phyloP scores from a whole-genome alignment of 2,329 filamentous ascomycete genomes.

The Trichoderma brevicompactum region DNA sequence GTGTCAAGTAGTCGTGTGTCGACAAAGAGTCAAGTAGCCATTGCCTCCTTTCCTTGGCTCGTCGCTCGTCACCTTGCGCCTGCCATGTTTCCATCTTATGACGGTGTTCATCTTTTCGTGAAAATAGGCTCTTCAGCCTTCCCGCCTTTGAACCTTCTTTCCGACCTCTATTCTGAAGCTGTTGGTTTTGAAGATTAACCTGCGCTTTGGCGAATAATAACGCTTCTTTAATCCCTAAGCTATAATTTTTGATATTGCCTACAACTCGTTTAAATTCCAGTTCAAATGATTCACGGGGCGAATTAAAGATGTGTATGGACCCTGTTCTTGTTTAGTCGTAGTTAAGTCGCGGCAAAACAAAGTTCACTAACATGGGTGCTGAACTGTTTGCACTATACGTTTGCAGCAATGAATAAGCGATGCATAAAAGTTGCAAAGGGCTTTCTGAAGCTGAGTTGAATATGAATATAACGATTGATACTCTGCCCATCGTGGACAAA shows the following conservation, averaged over 20 bases:
- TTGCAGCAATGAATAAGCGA: slow-evolving; percentile 44
- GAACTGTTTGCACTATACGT: slow-evolving; percentile 37
- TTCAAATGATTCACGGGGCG: slow-evolving; percentile 39
- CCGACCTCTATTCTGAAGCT: slow-evolving; percentile 24
- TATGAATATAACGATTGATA: slow-evolving; percentile 44
- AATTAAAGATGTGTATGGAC: slow-evolving; percentile 12
- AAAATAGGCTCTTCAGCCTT: background rate
- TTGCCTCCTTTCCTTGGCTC: slow-evolving; percentile 27
- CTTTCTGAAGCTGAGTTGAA: slow-evolving; percentile 41
- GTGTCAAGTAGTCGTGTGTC: slow-evolving; percentile 34
- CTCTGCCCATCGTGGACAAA: slow-evolving; percentile 44
- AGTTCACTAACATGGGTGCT: slow-evolving; percentile 36
- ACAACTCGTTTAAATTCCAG: slow-evolving; percentile 35
- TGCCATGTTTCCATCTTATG: background rate
- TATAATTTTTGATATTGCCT: background rate
- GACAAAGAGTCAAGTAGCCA: slow-evolving; percentile 39
- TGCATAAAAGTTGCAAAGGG: slow-evolving; percentile 44
- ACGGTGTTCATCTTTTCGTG: accelerated
- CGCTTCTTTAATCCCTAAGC: background rate
- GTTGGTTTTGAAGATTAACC: background rate
- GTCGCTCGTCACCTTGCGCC: background rate
- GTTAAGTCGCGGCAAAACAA: background rate
- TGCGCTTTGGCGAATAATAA: background rate
- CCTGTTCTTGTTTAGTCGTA: background rate
- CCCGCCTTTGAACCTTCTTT: slow-evolving; percentile 11